phyloP scores from a whole-genome alignment of 2,329 filamentous ascomycete genomes.

The Dothidotthia symphoricarpi region DNA sequence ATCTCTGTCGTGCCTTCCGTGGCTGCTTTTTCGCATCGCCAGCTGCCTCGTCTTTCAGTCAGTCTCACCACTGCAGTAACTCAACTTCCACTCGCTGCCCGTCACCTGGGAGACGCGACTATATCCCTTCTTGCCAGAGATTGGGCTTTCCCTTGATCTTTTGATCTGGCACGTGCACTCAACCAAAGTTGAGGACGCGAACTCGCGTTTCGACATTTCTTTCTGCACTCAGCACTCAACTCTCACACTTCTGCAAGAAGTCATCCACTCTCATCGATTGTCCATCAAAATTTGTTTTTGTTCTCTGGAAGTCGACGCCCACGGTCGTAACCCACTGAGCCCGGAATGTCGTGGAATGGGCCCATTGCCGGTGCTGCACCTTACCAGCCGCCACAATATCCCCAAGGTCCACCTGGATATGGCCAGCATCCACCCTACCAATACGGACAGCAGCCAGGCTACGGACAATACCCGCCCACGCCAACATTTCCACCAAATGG shows the following conservation, averaged over 20 bases:
- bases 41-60: slow-evolving; percentile 13
- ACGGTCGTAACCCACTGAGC: neutral
- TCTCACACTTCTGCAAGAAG: neutral
- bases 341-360: slow-evolving; percentile 40
- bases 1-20: slow-evolving; percentile 14
- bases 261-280: slow-evolving; percentile 4
- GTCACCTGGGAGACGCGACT: slow-evolving; percentile 1
- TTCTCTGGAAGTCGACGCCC: too few relatives aligned
- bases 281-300: neutral
- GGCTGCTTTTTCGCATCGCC: slow-evolving; percentile 24
- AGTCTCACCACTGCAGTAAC: slow-evolving; percentile 5
- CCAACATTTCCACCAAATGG: slow-evolving; percentile 22
- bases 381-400: slow-evolving; percentile 35
- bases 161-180: slow-evolving; percentile 30
- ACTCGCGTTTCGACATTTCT: slow-evolving; percentile 16
- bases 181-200: slow-evolving; percentile 26
- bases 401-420: slow-evolving; percentile 28
- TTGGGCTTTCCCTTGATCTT: slow-evolving; percentile 13
- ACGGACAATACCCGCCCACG: slow-evolving; percentile 32
- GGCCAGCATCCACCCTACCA: slow-evolving; percentile 29
- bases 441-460: slow-evolving; percentile 33
- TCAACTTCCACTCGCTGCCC: slow-evolving; percentile 1
- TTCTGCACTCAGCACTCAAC: slow-evolving; percentile 6
- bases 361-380: slow-evolving; percentile 33
- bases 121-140: slow-evolving; percentile 2